A percentile compares a stretch with the other conserved stretches of the same genome.
phyloP scores from a whole-genome alignment of 352 stramenopile species.

The Halophytophthora polymorphica region DNA sequence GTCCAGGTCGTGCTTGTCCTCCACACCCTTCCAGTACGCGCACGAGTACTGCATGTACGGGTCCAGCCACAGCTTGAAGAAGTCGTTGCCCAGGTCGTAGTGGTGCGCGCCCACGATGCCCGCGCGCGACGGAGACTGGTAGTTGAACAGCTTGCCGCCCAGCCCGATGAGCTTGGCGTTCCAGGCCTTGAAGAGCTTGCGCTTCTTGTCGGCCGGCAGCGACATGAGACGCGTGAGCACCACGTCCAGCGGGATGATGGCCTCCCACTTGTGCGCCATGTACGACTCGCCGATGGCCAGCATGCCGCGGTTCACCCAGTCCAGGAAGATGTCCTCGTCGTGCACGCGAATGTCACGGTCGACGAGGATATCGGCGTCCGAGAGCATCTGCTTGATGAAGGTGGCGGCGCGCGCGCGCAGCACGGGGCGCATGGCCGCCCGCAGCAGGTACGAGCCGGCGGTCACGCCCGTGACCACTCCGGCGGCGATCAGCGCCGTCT shows the following conservation, averaged over 20 bases:
- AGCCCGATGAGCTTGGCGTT: slow-evolving; percentile 81
- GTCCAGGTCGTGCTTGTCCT: slow-evolving; percentile 71
- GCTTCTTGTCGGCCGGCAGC: slow-evolving; percentile 67
- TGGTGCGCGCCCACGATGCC: slow-evolving; percentile 83
- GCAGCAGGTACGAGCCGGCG: slow-evolving; percentile 67
- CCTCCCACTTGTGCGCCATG: slow-evolving; percentile 87
- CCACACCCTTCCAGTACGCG: slow-evolving; percentile 79
- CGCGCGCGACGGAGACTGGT: slow-evolving; percentile 79
- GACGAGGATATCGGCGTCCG: slow-evolving; percentile 75
- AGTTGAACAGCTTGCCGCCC: slow-evolving; percentile 82
- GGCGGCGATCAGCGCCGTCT: slow-evolving; percentile 68
- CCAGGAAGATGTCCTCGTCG: slow-evolving; percentile 82
- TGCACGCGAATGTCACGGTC: slow-evolving; percentile 80
- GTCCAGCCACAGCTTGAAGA: slow-evolving; percentile 88
- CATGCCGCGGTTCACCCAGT: slow-evolving; percentile 85
- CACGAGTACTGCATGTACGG: slow-evolving; percentile 88
- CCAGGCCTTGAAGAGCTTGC: slow-evolving; percentile 86
- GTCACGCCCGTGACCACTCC: slow-evolving; percentile 57
- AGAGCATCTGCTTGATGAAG: slow-evolving; percentile 83
- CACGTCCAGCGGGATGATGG: slow-evolving; percentile 74
- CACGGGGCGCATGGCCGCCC: slow-evolving; percentile 62
- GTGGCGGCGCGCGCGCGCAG: slow-evolving; percentile 60
- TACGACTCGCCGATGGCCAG: slow-evolving; percentile 85
- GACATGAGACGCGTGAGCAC: slow-evolving; percentile 71
- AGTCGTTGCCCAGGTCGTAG: slow-evolving; percentile 88